Conservation (phyloP, 2,329 filamentous ascomycete species). For the Pseudogymnoascus sp. region DNA sequence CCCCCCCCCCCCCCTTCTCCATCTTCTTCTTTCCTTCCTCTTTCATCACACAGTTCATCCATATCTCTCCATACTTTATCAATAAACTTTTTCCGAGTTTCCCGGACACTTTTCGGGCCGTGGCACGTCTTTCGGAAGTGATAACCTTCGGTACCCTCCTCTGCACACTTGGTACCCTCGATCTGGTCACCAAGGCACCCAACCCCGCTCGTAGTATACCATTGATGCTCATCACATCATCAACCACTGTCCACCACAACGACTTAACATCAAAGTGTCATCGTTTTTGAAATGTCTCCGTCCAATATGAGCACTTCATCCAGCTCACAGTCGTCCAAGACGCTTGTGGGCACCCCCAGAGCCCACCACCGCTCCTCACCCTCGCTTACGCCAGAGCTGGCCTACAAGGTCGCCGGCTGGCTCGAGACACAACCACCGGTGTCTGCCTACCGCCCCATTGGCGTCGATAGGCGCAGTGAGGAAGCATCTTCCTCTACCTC, state of each 20-base stretch:
- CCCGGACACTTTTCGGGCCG: slow-evolving; percentile 16
- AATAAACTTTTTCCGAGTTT: slow-evolving; percentile 21
- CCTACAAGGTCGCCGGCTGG: slow-evolving; percentile 9
- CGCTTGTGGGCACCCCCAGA: background rate
- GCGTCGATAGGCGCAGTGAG: background rate
- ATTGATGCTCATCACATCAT: background rate
- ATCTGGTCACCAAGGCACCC: slow-evolving; percentile 22
- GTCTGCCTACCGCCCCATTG: background rate
- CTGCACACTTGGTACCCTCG: slow-evolving; percentile 26
- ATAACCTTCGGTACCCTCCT: slow-evolving; percentile 10
- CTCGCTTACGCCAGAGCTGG: background rate
- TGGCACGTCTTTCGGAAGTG: slow-evolving; percentile 22
- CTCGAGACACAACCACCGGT: slow-evolving; percentile 6
- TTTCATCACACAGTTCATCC: slow-evolving; percentile 14
- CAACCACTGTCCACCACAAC: slow-evolving; percentile 3
- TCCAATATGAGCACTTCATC: slow-evolving; percentile 12
- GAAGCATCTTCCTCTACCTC: background rate
- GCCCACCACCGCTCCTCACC: background rate
- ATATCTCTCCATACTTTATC: slow-evolving; percentile 15
- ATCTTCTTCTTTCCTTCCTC: slow-evolving; percentile 24
- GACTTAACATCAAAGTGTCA: slow-evolving; percentile 13
- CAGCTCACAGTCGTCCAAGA: slow-evolving; percentile 11
- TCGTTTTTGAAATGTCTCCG: slow-evolving; percentile 19
- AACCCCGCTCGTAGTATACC: slow-evolving; percentile 1
- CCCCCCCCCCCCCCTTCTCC: slow-evolving; percentile 20